A percentile compares a stretch with the other conserved stretches of the same genome.
Conservation (phyloP, 2,329 filamentous ascomycete species). For the Colletotrichum caudatum region DNA sequence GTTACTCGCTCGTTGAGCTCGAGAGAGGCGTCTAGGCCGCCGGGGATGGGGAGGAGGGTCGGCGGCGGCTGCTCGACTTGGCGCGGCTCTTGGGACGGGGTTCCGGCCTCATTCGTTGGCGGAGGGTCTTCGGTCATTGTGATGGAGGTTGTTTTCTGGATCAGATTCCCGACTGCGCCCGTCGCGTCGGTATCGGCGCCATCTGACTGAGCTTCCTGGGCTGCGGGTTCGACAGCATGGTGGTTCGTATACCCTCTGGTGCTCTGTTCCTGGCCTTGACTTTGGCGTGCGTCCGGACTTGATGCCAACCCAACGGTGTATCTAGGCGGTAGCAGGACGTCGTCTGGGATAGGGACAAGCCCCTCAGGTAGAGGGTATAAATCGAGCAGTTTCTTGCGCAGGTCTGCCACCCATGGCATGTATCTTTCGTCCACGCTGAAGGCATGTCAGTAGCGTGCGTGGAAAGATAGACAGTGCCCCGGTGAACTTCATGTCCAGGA, state of each 20-base stretch:
- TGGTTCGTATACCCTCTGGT: not conserved
- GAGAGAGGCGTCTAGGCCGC: constrained; percentile 69
- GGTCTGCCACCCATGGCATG: constrained; percentile 78
- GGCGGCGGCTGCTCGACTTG: constrained; percentile 35
- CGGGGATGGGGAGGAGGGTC: constrained; percentile 66
- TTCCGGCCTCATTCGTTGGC: not conserved
- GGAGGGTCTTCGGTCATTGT: constrained; percentile 9
- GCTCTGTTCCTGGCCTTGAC: not conserved
- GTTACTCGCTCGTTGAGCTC: constrained; percentile 79
- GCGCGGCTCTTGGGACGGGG: not conserved
- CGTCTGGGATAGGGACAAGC: constrained; percentile 76
- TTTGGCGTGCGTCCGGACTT: constrained; percentile 42
- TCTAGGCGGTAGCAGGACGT: constrained; percentile 80
- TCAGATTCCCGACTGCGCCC: constrained; percentile 10
- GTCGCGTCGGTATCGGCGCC: not conserved
- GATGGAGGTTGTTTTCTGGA: constrained; percentile 11
- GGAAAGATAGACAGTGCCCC: not conserved
- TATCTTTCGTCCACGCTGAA: constrained; percentile 83
- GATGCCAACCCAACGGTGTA: constrained; percentile 67
- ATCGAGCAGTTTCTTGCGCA: constrained; percentile 75
- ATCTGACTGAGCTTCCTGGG: not conserved
- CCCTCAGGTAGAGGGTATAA: constrained; percentile 77
- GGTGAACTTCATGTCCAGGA: no score
- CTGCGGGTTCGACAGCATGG: not conserved
- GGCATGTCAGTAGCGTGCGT: constrained; percentile 19